A percentile compares a stretch with the other conserved stretches of the same genome.
These are phyloP conservation scores for Phytophthora hybrid DNA, from an alignment of 352 stramenopile species.

Conservation along the genomic window DNA sequence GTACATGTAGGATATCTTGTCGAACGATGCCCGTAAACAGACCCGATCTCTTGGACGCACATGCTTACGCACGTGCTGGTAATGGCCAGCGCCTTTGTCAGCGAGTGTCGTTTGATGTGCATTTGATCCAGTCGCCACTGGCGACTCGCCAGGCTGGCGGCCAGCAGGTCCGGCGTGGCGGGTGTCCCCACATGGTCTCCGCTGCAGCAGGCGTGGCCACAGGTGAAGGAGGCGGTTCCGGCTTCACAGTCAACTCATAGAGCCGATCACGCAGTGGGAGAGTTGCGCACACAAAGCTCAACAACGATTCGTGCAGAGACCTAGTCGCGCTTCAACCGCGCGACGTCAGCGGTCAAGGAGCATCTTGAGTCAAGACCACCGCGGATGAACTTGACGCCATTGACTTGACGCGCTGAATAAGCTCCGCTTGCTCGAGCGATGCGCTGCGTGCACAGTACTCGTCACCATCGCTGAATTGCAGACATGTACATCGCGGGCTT, in stretches of 20 bases:
- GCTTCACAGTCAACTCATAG: slow-evolving; percentile 13
- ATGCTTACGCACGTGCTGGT: slow-evolving; percentile 1
- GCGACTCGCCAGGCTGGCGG: no score
- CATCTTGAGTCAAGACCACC: neutral
- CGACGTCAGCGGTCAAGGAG: slow-evolving; percentile 3
- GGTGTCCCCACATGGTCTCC: slow-evolving; percentile 16
- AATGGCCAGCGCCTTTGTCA: slow-evolving; percentile 9
- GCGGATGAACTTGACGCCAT: neutral
- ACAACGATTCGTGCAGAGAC: slow-evolving; percentile 25
- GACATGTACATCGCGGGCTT: no score
- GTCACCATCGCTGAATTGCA: no score
- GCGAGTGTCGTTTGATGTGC: neutral
- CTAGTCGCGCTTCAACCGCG: slow-evolving; percentile 12
- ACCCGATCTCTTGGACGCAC: neutral
- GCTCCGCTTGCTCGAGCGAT: neutral
- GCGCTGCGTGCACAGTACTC: neutral
- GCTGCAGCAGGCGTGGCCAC: slow-evolving; percentile 11
- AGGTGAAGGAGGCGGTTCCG: slow-evolving; percentile 19
- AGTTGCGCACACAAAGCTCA: slow-evolving; percentile 8
- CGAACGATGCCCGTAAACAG: neutral
- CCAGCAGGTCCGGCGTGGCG: slow-evolving; percentile 6
- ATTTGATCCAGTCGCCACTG: neutral
- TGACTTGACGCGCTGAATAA: neutral
- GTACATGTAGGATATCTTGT: neutral
- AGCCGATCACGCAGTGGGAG: slow-evolving; percentile 20